Evolutionary conservation across 768 basidiomycete genomes (phyloP).

Genomic region (Clathrus columnatus): DNA sequence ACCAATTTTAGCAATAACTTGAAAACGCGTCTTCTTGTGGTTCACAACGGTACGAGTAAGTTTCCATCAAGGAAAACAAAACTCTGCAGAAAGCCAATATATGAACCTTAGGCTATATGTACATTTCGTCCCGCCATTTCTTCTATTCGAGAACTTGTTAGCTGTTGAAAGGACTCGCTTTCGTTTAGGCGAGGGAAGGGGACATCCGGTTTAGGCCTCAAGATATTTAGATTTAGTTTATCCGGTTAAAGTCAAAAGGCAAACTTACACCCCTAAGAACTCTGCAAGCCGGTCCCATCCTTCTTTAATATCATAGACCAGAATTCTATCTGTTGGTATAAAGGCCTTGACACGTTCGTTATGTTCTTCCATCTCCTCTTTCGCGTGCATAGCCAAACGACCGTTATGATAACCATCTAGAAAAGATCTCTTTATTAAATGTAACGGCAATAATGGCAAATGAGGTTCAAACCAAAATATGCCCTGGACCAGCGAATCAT

Average conservation of each 20-base stretch:
- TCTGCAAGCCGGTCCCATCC: not conserved
- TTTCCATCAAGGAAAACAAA: no score
- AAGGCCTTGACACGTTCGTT: not conserved
- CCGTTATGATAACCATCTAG: not conserved
- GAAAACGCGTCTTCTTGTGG: no score
- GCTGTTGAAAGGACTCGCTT: not conserved
- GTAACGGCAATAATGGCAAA: no score
- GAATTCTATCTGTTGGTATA: not conserved
- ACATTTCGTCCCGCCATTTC: no score
- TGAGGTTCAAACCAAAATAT: no score
- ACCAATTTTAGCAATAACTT: no score
- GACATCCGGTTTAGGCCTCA: not conserved
- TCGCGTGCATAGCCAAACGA: not conserved
- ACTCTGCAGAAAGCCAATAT: no score
- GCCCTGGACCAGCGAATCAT: no score
- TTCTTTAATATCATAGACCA: conserved; percentile 2
- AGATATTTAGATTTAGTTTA: not conserved
- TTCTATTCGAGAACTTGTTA: no score
- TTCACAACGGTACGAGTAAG: no score
- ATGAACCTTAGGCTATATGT: no score
- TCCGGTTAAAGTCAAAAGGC: not conserved
- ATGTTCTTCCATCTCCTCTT: not conserved
- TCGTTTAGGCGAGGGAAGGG: not conserved
- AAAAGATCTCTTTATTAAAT: no score
- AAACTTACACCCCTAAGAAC: conserved; percentile 1